phyloP scores from a whole-genome alignment of 305 asterid genomes.

The Vinca major region DNA sequence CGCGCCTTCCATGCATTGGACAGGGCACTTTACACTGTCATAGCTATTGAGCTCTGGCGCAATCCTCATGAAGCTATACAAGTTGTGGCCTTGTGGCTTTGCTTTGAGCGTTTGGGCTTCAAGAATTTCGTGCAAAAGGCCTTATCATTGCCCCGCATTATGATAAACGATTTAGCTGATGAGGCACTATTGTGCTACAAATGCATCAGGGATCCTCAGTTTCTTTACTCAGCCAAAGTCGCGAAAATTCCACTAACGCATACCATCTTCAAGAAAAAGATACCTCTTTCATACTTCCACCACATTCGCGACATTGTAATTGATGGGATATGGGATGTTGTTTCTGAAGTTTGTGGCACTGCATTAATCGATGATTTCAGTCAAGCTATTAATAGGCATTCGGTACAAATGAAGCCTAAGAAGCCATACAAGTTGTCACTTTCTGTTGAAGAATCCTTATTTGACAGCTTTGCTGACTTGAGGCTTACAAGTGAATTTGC shows the following conservation, averaged over 20 bases:
- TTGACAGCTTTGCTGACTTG: background rate
- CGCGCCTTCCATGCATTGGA: slow-evolving; percentile 39
- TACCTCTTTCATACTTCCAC: slow-evolving; percentile 11
- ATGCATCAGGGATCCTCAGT: slow-evolving; percentile 17
- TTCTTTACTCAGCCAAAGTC: background rate
- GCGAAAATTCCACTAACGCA: slow-evolving; percentile 15
- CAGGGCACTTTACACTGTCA: slow-evolving; percentile 36
- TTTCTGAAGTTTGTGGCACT: slow-evolving; percentile 10
- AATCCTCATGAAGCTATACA: slow-evolving; percentile 38
- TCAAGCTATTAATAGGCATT: slow-evolving; percentile 13
- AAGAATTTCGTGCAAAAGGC: slow-evolving; percentile 22
- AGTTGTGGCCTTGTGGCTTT: slow-evolving; percentile 54
- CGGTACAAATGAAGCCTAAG: background rate
- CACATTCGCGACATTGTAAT: slow-evolving; percentile 5
- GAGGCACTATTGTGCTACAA: slow-evolving; percentile 53
- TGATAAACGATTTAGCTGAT: slow-evolving; percentile 39
- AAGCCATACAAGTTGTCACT: background rate
- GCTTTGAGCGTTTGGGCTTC: slow-evolving; percentile 45
- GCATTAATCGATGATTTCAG: slow-evolving; percentile 13
- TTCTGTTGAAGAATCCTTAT: slow-evolving; percentile 1
- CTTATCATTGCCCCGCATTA: slow-evolving; percentile 22
- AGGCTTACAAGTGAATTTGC: slow-evolving; percentile 8
- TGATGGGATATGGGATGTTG: slow-evolving; percentile 9
- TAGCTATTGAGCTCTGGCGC: slow-evolving; percentile 34
- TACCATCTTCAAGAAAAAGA: slow-evolving; percentile 9